Evolutionary conservation across 768 basidiomycete genomes (phyloP).

Genomic region (Clitopilus hobsonii): DNA sequence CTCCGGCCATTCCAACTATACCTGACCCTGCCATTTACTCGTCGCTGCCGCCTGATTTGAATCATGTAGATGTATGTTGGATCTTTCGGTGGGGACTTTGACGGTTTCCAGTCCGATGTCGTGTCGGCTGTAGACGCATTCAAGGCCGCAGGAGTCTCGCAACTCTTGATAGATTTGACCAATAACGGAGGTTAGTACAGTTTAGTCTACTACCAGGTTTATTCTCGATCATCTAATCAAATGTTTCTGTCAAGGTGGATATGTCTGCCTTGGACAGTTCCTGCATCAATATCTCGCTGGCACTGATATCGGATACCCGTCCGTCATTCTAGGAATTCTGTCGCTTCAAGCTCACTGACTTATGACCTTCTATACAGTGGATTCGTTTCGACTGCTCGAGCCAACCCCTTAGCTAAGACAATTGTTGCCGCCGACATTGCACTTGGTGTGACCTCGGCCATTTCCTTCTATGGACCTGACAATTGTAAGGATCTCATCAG

Average conservation of each 20-base stretch:
- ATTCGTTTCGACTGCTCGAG: constrained; percentile 50
- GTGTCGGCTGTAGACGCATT: constrained; percentile 40
- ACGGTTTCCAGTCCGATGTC: constrained; percentile 47
- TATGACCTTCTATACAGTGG: constrained; percentile 33
- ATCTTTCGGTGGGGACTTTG: constrained; percentile 48
- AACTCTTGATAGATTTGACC: constrained; percentile 52
- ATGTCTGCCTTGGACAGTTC: constrained; percentile 58
- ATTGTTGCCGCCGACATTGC: constrained; percentile 50
- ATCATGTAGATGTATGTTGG: constrained; percentile 52
- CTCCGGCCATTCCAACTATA: neutral
- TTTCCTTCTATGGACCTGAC: constrained; percentile 43
- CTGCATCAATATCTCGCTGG: constrained; percentile 55
- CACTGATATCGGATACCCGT: constrained; percentile 45
- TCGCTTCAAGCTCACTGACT: neutral
- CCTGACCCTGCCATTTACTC: neutral
- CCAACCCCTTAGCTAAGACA: constrained; percentile 54
- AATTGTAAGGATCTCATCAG: constrained; percentile 39
- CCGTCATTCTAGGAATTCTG: constrained; percentile 14
- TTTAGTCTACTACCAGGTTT: neutral
- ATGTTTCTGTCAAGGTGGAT: constrained; percentile 39
- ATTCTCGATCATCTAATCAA: neutral
- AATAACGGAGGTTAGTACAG: constrained; percentile 53
- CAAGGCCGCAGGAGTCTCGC: constrained; percentile 41
- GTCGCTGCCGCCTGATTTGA: neutral
- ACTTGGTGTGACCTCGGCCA: constrained; percentile 27